phyloP scores from a whole-genome alignment of 2,329 filamentous ascomycete species.

The Phaeoacremonium minimum region DNA sequence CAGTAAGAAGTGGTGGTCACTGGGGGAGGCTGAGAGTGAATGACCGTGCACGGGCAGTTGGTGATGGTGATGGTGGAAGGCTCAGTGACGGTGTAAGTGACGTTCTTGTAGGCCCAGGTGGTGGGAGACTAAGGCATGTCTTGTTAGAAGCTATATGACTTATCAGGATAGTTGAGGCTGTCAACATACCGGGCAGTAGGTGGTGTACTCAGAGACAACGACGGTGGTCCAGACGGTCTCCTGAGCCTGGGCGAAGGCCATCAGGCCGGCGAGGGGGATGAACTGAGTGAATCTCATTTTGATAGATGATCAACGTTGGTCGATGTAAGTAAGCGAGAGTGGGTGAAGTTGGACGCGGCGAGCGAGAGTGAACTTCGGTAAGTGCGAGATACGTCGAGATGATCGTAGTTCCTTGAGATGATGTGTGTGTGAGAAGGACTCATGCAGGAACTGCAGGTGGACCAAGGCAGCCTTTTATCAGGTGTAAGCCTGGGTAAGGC shows the following conservation, averaged over 20 bases:
- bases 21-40: constrained; percentile 15
- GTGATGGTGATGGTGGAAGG: constrained; percentile 32
- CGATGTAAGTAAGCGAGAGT: constrained; percentile 2
- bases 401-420: no score
- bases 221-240: constrained; percentile 28
- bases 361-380: not conserved
- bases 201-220: constrained; percentile 30
- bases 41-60: constrained; percentile 41
- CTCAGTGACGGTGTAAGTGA: constrained; percentile 38
- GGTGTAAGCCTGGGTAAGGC: no score
- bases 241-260: constrained; percentile 9
- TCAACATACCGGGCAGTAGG: constrained; percentile 37
- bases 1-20: constrained; percentile 7
- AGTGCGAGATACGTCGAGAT: no score
- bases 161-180: constrained; percentile 2
- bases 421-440: no score
- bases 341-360: not conserved
- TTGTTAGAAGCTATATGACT: not conserved
- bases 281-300: constrained; percentile 14
- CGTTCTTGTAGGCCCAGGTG: constrained; percentile 31
- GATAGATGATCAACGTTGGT: constrained; percentile 2
- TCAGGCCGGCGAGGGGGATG: constrained; percentile 7
- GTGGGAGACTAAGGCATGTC: constrained; percentile 23
- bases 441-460: no score
- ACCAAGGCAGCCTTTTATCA: not conserved